A percentile compares a stretch with the other conserved stretches of the same genome.
These are phyloP conservation scores for Aristolochia californica DNA, from an alignment of 164 flowering plant genomes.

Conservation along the genomic window DNA sequence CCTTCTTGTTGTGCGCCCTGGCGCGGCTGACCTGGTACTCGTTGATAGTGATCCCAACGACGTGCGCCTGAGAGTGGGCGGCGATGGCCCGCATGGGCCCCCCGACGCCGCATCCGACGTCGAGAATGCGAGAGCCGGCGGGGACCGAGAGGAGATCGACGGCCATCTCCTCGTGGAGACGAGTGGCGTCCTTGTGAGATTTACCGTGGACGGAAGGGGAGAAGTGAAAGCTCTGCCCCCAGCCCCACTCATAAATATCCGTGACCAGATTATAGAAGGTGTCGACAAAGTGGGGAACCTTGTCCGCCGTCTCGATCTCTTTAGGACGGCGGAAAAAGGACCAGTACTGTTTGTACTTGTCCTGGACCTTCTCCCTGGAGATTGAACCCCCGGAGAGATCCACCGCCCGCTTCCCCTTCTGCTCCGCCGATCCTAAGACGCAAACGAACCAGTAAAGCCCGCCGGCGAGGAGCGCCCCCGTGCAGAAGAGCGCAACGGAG, in stretches of 20 bases:
- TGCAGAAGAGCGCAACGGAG: constrained; percentile 41
- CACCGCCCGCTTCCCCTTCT: constrained; percentile 69
- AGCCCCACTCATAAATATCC: constrained; percentile 97
- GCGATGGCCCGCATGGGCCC: constrained; percentile 97
- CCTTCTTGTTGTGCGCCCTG: constrained; percentile 61
- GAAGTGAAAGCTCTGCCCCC: constrained; percentile 95
- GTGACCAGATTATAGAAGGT: constrained; percentile 92
- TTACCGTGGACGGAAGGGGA: constrained; percentile 68
- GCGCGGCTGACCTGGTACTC: constrained; percentile 91
- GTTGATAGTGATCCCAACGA: constrained; percentile 93
- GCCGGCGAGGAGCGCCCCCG: constrained; percentile 47
- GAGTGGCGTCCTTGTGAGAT: constrained; percentile 78
- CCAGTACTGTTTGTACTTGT: constrained; percentile 80
- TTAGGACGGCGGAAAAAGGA: constrained; percentile 83
- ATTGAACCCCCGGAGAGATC: constrained; percentile 87
- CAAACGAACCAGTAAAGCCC: constrained; percentile 93
- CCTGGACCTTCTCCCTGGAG: constrained; percentile 60
- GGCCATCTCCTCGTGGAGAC: constrained; percentile 78
- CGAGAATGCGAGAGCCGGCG: constrained; percentile 51
- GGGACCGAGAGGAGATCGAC: constrained; percentile 57
- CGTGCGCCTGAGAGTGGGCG: constrained; percentile 55
- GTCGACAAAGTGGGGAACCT: constrained; percentile 84
- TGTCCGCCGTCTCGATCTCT: constrained; percentile 72
- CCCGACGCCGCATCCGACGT: constrained; percentile 95
- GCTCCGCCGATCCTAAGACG: constrained; percentile 79